Conservation (phyloP, 352 stramenopile species). For the Globisporangium mamillatum region DNA sequence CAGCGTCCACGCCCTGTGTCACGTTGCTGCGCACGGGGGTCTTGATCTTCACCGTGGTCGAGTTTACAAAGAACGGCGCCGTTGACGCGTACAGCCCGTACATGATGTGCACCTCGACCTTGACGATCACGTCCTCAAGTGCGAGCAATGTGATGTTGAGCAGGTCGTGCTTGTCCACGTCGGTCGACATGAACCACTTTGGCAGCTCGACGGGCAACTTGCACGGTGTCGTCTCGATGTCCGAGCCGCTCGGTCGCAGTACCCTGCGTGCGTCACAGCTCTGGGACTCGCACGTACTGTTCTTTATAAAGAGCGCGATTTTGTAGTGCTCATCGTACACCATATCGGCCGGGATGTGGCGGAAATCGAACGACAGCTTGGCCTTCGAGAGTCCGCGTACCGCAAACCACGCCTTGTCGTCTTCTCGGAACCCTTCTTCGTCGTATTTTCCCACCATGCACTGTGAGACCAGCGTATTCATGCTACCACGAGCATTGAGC, state of each 20-base stretch:
- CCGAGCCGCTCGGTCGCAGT: slow-evolving; percentile 41
- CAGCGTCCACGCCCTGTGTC: slow-evolving; percentile 54
- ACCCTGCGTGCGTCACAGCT: slow-evolving; percentile 71
- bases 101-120: slow-evolving; percentile 95
- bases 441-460: slow-evolving; percentile 29
- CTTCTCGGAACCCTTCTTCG: slow-evolving; percentile 80
- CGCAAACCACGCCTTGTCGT: slow-evolving; percentile 92
- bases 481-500: background rate
- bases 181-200: slow-evolving; percentile 87
- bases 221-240: slow-evolving; percentile 91
- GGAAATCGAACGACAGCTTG: slow-evolving; percentile 93
- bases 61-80: slow-evolving; percentile 91
- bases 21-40: slow-evolving; percentile 69
- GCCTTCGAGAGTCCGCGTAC: slow-evolving; percentile 91
- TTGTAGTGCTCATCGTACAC: slow-evolving; percentile 96
- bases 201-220: slow-evolving; percentile 87
- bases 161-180: slow-evolving; percentile 91
- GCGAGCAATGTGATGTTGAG: slow-evolving; percentile 94
- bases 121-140: slow-evolving; percentile 94
- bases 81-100: slow-evolving; percentile 89
- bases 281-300: slow-evolving; percentile 89
- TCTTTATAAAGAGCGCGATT: slow-evolving; percentile 93
- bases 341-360: slow-evolving; percentile 88
- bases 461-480: slow-evolving; percentile 31
- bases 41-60: slow-evolving; percentile 84